These are phyloP conservation scores for Pancytospora philotis DNA, from an alignment of 371 early-diverging fungal species.

Conservation along the genomic window DNA sequence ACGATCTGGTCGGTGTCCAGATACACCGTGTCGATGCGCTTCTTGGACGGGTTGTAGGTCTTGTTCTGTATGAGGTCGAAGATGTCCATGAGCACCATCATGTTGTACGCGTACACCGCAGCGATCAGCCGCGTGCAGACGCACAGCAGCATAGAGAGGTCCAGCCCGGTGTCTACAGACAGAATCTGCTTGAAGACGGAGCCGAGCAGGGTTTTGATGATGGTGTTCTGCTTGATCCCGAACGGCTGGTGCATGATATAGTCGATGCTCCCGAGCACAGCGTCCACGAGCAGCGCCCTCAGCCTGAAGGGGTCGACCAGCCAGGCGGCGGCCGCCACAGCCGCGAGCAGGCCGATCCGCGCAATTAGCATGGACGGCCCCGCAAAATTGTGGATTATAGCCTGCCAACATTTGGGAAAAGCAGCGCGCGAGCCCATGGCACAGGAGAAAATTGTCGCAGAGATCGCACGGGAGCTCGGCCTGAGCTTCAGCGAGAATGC, in stretches of 20 bases:
- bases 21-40: constrained; percentile 6
- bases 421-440: too few relatives aligned
- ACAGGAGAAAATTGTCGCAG: constrained; percentile 2
- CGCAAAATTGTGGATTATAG: too few relatives aligned
- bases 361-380: too few relatives aligned
- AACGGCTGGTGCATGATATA: background rate
- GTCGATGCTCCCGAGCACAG: too few relatives aligned
- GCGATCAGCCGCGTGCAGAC: background rate
- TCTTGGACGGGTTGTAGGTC: background rate
- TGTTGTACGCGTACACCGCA: background rate
- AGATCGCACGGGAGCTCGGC: constrained; percentile 15
- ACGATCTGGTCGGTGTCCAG: constrained; percentile 14
- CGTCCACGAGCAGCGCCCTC: too few relatives aligned
- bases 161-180: background rate
- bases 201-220: background rate
- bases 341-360: too few relatives aligned
- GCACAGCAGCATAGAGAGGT: background rate
- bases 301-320: too few relatives aligned
- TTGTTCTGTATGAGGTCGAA: constrained; percentile 1
- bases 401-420: too few relatives aligned
- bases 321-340: too few relatives aligned
- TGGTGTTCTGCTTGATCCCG: background rate
- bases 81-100: background rate
- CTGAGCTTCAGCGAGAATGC: constrained; percentile 26
- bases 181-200: background rate